A percentile compares a stretch with the other conserved stretches of the same genome.
Evolutionary conservation across 352 stramenopile species (phyloP).

Genomic region (Phytopythium aichiense): DNA sequence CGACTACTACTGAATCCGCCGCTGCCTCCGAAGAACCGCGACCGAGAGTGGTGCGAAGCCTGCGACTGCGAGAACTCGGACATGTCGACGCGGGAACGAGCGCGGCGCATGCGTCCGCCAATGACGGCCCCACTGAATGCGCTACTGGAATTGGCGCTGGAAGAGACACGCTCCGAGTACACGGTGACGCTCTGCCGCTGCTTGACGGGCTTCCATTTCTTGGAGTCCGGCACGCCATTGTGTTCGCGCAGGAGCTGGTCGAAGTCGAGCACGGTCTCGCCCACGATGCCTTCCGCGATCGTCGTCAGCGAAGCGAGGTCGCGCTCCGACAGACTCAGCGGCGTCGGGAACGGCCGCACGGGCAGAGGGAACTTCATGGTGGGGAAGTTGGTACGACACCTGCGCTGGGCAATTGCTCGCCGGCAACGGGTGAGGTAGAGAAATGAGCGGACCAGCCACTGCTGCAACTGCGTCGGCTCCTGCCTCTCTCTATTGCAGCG

Average conservation of each 20-base stretch:
- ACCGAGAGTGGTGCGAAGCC: background rate
- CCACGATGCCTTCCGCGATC: slow-evolving; percentile 15
- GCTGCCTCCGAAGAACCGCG: slow-evolving; percentile 3
- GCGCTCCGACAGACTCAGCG: slow-evolving; percentile 22
- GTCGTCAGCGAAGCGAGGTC: slow-evolving; percentile 17
- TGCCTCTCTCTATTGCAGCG: background rate
- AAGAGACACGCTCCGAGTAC: slow-evolving; percentile 13
- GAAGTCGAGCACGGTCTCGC: slow-evolving; percentile 24
- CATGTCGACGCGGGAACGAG: background rate
- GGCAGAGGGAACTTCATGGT: slow-evolving; percentile 10
- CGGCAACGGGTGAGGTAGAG: slow-evolving; percentile 5
- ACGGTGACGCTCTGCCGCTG: slow-evolving; percentile 24
- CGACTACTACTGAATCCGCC: background rate
- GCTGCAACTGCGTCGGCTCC: background rate
- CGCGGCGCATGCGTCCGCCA: background rate
- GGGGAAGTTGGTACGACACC: background rate
- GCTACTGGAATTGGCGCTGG: background rate
- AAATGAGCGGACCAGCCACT: slow-evolving; percentile 1
- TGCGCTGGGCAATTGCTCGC: slow-evolving; percentile 2
- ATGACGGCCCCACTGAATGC: background rate
- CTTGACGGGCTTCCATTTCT: slow-evolving; percentile 26
- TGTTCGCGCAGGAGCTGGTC: slow-evolving; percentile 24
- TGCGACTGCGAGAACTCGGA: slow-evolving; percentile 5
- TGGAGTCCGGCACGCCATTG: slow-evolving; percentile 16
- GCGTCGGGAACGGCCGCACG: slow-evolving; percentile 20